Evolutionary conservation across 805 yeast species (phyloP).

Genomic region (Barnettozyma populi): DNA sequence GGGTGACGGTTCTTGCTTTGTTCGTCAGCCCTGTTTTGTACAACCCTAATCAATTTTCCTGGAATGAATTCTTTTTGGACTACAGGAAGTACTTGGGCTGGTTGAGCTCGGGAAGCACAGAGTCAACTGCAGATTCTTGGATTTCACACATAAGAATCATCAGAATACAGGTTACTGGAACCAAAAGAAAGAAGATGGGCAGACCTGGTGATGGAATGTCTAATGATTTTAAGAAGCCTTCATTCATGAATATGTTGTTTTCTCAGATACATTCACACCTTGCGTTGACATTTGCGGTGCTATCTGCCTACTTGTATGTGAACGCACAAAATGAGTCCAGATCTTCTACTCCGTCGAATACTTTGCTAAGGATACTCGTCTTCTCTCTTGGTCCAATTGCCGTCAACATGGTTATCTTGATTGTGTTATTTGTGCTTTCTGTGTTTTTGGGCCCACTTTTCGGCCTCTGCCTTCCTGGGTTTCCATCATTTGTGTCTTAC

Average conservation of each 20-base stretch:
- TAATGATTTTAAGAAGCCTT: constrained; percentile 45
- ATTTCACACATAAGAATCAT: constrained; percentile 44
- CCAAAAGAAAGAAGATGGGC: constrained; percentile 39
- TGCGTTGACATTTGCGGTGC: constrained; percentile 30
- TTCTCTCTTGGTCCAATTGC: constrained; percentile 44
- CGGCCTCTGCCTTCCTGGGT: constrained; percentile 32
- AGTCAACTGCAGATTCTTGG: constrained; percentile 31
- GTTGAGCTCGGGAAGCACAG: constrained; percentile 47
- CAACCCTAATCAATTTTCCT: constrained; percentile 63
- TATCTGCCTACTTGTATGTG: constrained; percentile 45
- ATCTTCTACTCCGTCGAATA: constrained; percentile 31
- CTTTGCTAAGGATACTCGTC: constrained; percentile 38
- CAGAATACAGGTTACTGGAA: constrained; percentile 53
- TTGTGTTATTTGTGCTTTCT: constrained; percentile 38
- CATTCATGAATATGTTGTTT: constrained; percentile 37
- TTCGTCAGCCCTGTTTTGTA: constrained; percentile 55
- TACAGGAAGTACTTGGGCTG: constrained; percentile 40
- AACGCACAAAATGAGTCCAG: constrained; percentile 47
- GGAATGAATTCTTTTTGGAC: constrained; percentile 59
- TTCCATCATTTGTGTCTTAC: constrained; percentile 47
- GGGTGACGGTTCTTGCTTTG: constrained; percentile 54
- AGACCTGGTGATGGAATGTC: constrained; percentile 35
- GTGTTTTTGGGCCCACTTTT: constrained; percentile 43
- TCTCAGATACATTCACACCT: constrained; percentile 38
- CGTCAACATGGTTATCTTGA: constrained; percentile 36